A percentile compares a stretch with the other conserved stretches of the same genome.
phyloP scores from a whole-genome alignment of 2,329 filamentous ascomycete species.

The Paraconiothyrium sp. region DNA sequence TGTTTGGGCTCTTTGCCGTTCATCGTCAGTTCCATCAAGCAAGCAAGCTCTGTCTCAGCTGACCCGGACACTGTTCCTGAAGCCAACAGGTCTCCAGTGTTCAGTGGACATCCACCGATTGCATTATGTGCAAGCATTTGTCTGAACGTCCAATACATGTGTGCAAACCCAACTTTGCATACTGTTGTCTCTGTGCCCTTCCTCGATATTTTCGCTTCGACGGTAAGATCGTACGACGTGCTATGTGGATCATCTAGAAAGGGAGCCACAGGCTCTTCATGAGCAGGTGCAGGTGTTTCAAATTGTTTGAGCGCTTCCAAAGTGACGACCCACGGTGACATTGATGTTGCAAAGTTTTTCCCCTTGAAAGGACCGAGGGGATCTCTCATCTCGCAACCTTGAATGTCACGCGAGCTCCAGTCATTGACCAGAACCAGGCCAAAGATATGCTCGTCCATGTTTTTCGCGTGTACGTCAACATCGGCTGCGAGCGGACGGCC shows the following conservation, averaged over 20 bases:
- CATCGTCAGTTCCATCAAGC: constrained; percentile 54
- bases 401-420: constrained; percentile 71
- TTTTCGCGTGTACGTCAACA: constrained; percentile 49
- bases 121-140: constrained; percentile 57
- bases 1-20: constrained; percentile 45
- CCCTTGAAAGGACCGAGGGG: constrained; percentile 69
- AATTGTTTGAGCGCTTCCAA: constrained; percentile 64
- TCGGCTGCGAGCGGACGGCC: constrained; percentile 53
- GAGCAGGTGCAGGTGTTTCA: constrained; percentile 30
- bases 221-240: constrained; percentile 37
- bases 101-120: constrained; percentile 53
- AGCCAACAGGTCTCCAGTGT: constrained; percentile 55
- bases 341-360: constrained; percentile 68
- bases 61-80: constrained; percentile 57
- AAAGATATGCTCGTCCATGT: constrained; percentile 66
- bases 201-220: constrained; percentile 34
- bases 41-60: constrained; percentile 51
- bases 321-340: constrained; percentile 70
- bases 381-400: constrained; percentile 66
- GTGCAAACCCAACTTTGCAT: constrained; percentile 47
- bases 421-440: constrained; percentile 71
- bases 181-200: constrained; percentile 30
- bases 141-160: constrained; percentile 58
- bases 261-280: constrained; percentile 30
- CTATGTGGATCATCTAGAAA: constrained; percentile 37